Evolutionary conservation across 2,329 filamentous ascomycete genomes (phyloP).

Genomic region (Venturia carpophila): DNA sequence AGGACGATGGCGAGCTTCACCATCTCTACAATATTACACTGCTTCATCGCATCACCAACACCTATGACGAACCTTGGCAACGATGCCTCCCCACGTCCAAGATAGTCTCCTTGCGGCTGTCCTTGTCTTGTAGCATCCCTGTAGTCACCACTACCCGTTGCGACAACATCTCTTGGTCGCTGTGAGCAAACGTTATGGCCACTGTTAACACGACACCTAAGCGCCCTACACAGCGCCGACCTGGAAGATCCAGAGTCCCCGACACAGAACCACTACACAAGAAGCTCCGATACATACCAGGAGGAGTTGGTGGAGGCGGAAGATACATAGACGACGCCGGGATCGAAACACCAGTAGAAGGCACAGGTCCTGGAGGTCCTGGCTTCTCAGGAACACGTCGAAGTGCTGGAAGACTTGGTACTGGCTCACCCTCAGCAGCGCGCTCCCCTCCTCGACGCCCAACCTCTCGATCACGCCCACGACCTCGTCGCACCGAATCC

Average conservation of each 20-base stretch:
- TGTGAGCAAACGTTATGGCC: conserved; percentile 6
- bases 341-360: conserved; percentile 49
- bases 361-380: conserved; percentile 42
- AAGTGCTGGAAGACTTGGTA: conserved; percentile 29
- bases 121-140: conserved; percentile 1
- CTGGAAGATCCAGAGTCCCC: conserved; percentile 4
- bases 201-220: conserved; percentile 15
- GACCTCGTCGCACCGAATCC: conserved; percentile 32
- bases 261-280: conserved; percentile 26
- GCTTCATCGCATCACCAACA: background rate
- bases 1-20: background rate
- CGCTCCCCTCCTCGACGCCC: conserved; percentile 24
- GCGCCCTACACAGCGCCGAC: conserved; percentile 14
- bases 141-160: conserved; percentile 9
- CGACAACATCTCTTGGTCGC: background rate
- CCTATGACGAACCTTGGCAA: background rate
- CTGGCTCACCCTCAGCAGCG: conserved; percentile 26
- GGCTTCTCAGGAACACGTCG: conserved; percentile 44
- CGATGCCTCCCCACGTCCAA: background rate
- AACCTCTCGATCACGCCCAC: conserved; percentile 19
- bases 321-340: conserved; percentile 70
- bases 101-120: conserved; percentile 3
- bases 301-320: conserved; percentile 77
- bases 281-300: conserved; percentile 63
- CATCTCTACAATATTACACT: background rate